A percentile compares a stretch with the other conserved stretches of the same genome.
These are phyloP conservation scores for Marasmius sp. DNA, from an alignment of 1,284 basidiomycete genomes.

Conservation along the genomic window DNA sequence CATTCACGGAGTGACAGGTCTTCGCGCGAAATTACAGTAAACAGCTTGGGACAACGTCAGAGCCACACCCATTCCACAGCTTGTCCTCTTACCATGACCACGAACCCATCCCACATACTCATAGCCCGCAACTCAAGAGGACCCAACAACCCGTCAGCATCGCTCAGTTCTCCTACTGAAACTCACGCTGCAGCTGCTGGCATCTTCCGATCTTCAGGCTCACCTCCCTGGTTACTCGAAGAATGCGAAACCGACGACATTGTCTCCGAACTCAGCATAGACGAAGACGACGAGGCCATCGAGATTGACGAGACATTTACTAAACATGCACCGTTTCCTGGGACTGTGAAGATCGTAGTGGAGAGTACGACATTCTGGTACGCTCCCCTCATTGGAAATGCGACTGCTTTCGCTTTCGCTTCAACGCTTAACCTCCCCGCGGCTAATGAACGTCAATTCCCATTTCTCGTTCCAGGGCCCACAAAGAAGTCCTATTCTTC, in stretches of 20 bases:
- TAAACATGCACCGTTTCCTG: constrained; percentile 62
- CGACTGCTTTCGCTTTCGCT: too few species aligned
- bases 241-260: constrained; percentile 70
- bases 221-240: constrained; percentile 73
- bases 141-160: constrained; percentile 68
- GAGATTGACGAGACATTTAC: constrained; percentile 76
- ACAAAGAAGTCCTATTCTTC: constrained; percentile 83
- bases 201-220: constrained; percentile 74
- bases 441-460: not conserved
- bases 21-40: too few species aligned
- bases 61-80: too few species aligned
- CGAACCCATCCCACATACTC: constrained; percentile 80
- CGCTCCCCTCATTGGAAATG: not conserved
- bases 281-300: constrained; percentile 66
- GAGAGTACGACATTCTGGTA: constrained; percentile 83
- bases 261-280: constrained; percentile 63
- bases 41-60: too few species aligned
- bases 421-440: too few species aligned
- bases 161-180: constrained; percentile 79
- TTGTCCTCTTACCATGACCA: constrained; percentile 42
- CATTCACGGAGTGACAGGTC: too few species aligned
- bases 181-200: constrained; percentile 83
- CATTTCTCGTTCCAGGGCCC: constrained; percentile 53
- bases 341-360: constrained; percentile 83
- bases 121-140: constrained; percentile 81